Evolutionary conservation across 352 stramenopile genomes (phyloP).

Genomic region (Globisporangium canariense): DNA sequence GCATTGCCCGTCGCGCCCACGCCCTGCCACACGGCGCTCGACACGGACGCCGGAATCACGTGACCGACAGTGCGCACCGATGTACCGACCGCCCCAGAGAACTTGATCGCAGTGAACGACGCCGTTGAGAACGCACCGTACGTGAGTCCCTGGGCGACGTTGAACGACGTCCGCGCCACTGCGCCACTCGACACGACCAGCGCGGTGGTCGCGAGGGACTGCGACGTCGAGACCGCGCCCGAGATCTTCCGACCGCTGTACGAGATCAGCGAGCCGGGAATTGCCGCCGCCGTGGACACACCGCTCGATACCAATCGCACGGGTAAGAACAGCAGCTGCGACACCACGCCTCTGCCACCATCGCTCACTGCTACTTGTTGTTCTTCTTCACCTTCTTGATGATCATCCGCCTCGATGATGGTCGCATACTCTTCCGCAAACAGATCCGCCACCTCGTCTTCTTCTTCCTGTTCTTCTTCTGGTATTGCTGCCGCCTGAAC

Average conservation of each 20-base stretch:
- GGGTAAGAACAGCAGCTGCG: slow-evolving; percentile 57
- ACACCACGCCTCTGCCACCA: slow-evolving; percentile 24
- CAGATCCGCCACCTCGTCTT: not conserved
- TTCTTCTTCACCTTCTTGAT: no score
- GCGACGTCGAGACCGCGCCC: slow-evolving; percentile 51
- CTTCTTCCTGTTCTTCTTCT: not conserved
- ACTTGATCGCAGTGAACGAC: slow-evolving; percentile 44
- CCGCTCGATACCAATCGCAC: slow-evolving; percentile 55
- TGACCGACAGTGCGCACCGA: slow-evolving; percentile 53
- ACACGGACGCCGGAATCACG: slow-evolving; percentile 56
- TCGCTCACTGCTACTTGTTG: not conserved
- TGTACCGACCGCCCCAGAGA: slow-evolving; percentile 46
- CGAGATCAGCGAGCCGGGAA: slow-evolving; percentile 41
- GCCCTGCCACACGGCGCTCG: slow-evolving; percentile 57
- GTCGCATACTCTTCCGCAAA: slow-evolving; percentile 11
- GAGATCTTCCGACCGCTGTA: slow-evolving; percentile 63
- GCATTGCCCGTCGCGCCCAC: slow-evolving; percentile 58
- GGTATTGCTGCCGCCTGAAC: not conserved
- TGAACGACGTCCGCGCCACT: slow-evolving; percentile 49
- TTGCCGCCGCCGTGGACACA: slow-evolving; percentile 50
- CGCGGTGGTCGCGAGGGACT: slow-evolving; percentile 54
- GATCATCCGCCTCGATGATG: slow-evolving; percentile 9
- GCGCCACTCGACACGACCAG: slow-evolving; percentile 47
- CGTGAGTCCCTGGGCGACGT: slow-evolving; percentile 48
- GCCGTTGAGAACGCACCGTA: slow-evolving; percentile 51